Conservation (phyloP, 257 asterid species). For the Lantana camara region DNA sequence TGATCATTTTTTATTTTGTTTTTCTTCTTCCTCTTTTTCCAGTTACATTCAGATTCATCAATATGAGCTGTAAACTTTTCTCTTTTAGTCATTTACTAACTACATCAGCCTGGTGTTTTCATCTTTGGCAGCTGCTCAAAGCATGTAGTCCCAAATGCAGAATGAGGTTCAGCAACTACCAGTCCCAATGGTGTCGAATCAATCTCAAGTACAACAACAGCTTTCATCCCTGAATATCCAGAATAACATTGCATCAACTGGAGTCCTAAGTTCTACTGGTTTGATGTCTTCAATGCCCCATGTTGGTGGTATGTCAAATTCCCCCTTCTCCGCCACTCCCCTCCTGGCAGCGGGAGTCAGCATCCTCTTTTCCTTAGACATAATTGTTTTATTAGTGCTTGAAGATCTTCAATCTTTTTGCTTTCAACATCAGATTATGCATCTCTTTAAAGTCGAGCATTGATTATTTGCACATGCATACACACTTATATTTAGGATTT, state of each 20-base stretch:
- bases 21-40: background rate
- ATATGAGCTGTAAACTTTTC: conserved; percentile 11
- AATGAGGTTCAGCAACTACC: conserved; percentile 74
- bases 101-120: conserved; percentile 25
- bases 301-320: conserved; percentile 49
- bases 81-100: conserved; percentile 17
- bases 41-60: conserved; percentile 21
- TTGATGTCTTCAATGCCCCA: conserved; percentile 61
- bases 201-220: conserved; percentile 81
- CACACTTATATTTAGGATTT: background rate
- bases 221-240: conserved; percentile 66
- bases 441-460: background rate
- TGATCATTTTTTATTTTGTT: background rate
- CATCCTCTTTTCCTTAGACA: background rate
- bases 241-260: conserved; percentile 64
- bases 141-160: conserved; percentile 76
- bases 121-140: conserved; percentile 78
- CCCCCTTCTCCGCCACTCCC: conserved; percentile 1
- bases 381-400: background rate
- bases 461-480: background rate
- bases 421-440: background rate
- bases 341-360: too few relatives aligned
- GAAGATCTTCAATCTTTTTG: background rate
- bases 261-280: conserved; percentile 69
- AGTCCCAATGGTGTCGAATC: conserved; percentile 61